Conservation (phyloP, 352 stramenopile genomes). For the Pythium phragmiticola region DNA sequence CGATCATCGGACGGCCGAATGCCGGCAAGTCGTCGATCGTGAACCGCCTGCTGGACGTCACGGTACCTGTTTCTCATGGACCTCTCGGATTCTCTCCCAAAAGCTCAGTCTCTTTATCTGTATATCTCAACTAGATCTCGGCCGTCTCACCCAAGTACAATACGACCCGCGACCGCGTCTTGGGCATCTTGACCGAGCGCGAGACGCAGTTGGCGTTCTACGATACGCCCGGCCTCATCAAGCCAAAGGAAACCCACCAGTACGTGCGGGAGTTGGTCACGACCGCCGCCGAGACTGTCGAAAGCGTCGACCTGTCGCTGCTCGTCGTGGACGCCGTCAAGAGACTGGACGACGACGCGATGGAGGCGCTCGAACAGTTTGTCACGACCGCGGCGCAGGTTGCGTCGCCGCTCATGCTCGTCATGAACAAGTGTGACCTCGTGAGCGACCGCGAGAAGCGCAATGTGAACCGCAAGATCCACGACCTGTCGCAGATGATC, state of each 20-base stretch:
- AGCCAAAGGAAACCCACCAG: conserved; percentile 82
- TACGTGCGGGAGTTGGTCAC: conserved; percentile 82
- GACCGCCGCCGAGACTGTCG: conserved; percentile 71
- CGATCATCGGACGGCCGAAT: conserved; percentile 85
- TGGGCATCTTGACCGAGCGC: conserved; percentile 76
- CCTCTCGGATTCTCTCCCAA: neutral
- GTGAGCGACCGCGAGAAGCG: conserved; percentile 48
- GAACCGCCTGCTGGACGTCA: conserved; percentile 75
- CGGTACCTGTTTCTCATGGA: conserved; percentile 26
- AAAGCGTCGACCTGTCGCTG: conserved; percentile 85
- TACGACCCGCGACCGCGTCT: conserved; percentile 74
- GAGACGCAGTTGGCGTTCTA: conserved; percentile 83
- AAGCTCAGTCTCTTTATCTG: neutral
- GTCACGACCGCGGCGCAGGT: conserved; percentile 76
- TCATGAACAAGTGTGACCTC: conserved; percentile 87
- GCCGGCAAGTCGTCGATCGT: conserved; percentile 87
- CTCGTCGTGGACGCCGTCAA: conserved; percentile 85
- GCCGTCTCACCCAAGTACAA: conserved; percentile 89
- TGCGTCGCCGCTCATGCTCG: conserved; percentile 75
- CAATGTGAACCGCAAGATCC: conserved; percentile 65
- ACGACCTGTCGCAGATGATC: conserved; percentile 82
- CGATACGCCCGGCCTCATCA: conserved; percentile 85
- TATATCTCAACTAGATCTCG: conserved; percentile 40
- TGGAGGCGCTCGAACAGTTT: conserved; percentile 79
- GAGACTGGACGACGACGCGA: conserved; percentile 70